These are phyloP conservation scores for Pyrus hybrid DNA, from an alignment of 331 rosid genomes.

Conservation along the genomic window DNA sequence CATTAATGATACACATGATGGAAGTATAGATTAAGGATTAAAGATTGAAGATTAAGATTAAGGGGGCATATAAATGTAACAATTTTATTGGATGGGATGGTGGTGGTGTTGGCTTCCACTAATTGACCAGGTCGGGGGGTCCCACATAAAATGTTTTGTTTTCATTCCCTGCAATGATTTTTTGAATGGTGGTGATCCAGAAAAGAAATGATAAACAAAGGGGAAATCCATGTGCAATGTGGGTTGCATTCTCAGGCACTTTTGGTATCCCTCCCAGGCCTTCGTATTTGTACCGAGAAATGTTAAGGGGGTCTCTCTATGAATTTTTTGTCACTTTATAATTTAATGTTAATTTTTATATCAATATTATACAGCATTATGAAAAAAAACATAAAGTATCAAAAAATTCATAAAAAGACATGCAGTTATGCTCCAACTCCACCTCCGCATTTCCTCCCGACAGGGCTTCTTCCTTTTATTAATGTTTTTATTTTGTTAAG, in stretches of 20 bases:
- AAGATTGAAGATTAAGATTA: background rate
- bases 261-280: slow-evolving; percentile 13
- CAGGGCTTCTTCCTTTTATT: background rate
- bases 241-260: slow-evolving; percentile 49
- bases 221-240: slow-evolving; percentile 55
- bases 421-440: slow-evolving; percentile 44
- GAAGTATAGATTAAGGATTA: background rate
- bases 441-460: slow-evolving; percentile 30
- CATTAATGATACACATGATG: background rate
- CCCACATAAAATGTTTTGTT: slow-evolving; percentile 35
- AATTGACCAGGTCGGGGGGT: slow-evolving; percentile 19
- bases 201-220: slow-evolving; percentile 37
- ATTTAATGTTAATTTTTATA: rapidly evolving
- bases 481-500: background rate
- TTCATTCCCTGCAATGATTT: slow-evolving; percentile 73
- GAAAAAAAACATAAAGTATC: rapidly evolving
- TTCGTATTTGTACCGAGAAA: too few species aligned
- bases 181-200: slow-evolving; percentile 27
- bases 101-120: slow-evolving; percentile 41
- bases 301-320: too few species aligned
- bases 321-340: too few species aligned
- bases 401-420: rapidly evolving
- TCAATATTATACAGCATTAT: too few species aligned
- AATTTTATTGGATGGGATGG: slow-evolving; percentile 15
- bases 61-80: background rate